Evolutionary conservation across 129 eudicot genomes (phyloP).

Genomic region (Artemisia tridentata): DNA sequence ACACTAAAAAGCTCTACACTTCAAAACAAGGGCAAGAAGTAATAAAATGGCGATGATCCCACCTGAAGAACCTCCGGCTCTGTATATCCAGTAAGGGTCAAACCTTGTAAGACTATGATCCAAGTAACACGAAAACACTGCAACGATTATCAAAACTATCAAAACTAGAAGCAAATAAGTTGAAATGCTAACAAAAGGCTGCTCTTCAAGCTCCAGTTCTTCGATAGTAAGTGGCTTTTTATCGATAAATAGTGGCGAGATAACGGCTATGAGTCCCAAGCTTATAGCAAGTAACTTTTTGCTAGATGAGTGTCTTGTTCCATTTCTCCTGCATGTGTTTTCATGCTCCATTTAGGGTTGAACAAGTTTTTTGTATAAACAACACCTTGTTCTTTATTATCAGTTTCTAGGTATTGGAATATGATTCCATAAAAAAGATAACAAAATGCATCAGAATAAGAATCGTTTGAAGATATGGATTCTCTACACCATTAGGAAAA

Average conservation of each 20-base stretch:
- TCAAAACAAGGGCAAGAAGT: slow-evolving; percentile 63
- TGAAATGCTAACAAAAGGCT: slow-evolving; percentile 33
- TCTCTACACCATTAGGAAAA: slow-evolving; percentile 26
- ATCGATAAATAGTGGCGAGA: slow-evolving; percentile 79
- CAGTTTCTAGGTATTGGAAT: slow-evolving; percentile 27
- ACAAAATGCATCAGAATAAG: slow-evolving; percentile 21
- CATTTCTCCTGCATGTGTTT: slow-evolving; percentile 28
- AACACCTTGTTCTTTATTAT: slow-evolving; percentile 13
- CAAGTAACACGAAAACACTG: slow-evolving; percentile 46
- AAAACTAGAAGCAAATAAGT: slow-evolving; percentile 49
- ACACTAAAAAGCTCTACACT: slow-evolving; percentile 50
- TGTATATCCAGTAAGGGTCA: slow-evolving; percentile 86
- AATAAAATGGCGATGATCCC: slow-evolving; percentile 59
- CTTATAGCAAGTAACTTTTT: slow-evolving; percentile 54
- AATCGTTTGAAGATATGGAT: slow-evolving; percentile 30
- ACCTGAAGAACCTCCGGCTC: slow-evolving; percentile 84
- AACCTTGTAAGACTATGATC: slow-evolving; percentile 64
- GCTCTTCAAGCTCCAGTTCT: slow-evolving; percentile 54
- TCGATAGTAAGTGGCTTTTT: slow-evolving; percentile 26
- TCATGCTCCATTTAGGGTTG: slow-evolving; percentile 43
- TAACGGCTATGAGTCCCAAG: slow-evolving; percentile 54
- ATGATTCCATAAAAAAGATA: slow-evolving; percentile 30
- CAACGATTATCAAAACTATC: slow-evolving; percentile 51
- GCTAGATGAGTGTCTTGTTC: slow-evolving; percentile 44
- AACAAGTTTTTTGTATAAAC: slow-evolving; percentile 11